A percentile compares a stretch with the other conserved stretches of the same genome.
Conservation (phyloP, 2,329 filamentous ascomycete species). For the Botryosphaeria agaves region DNA sequence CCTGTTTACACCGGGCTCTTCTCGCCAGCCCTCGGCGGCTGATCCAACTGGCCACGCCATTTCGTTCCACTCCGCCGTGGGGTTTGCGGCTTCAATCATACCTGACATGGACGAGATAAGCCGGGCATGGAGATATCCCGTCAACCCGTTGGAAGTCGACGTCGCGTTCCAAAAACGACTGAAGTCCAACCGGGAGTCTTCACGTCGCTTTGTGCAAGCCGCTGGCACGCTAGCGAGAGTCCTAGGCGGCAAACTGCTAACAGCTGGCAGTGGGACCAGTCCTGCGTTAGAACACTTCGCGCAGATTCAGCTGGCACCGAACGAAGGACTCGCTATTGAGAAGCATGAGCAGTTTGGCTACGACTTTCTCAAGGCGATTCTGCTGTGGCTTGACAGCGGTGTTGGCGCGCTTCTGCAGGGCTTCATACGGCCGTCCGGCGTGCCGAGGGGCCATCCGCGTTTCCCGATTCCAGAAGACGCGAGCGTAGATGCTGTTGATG, state of each 20-base stretch:
- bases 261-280: constrained; percentile 15
- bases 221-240: constrained; percentile 38
- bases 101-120: constrained; percentile 39
- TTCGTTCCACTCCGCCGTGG: constrained; percentile 21
- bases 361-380: constrained; percentile 45
- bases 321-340: constrained; percentile 21
- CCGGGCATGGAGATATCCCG: constrained; percentile 39
- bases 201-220: constrained; percentile 44
- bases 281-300: constrained; percentile 10
- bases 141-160: constrained; percentile 35
- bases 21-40: constrained; percentile 4
- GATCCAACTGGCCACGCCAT: constrained; percentile 21
- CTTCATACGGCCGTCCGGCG: constrained; percentile 30
- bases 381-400: constrained; percentile 45
- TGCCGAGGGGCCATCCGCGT: constrained; percentile 23
- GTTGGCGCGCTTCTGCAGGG: constrained; percentile 35
- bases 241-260: constrained; percentile 35
- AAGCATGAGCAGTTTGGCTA: constrained; percentile 38
- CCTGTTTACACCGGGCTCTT: constrained; percentile 31
- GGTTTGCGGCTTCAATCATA: constrained; percentile 24
- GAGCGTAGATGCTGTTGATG: constrained; percentile 35
- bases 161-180: constrained; percentile 38
- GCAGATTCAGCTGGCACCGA: constrained; percentile 12
- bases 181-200: constrained; percentile 35
- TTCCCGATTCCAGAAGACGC: constrained; percentile 35